Evolutionary conservation across 2,329 filamentous ascomycete genomes (phyloP), one percentile per base, ranked within the genome.

Genomic region (Fusarium sublunatum): DNA sequence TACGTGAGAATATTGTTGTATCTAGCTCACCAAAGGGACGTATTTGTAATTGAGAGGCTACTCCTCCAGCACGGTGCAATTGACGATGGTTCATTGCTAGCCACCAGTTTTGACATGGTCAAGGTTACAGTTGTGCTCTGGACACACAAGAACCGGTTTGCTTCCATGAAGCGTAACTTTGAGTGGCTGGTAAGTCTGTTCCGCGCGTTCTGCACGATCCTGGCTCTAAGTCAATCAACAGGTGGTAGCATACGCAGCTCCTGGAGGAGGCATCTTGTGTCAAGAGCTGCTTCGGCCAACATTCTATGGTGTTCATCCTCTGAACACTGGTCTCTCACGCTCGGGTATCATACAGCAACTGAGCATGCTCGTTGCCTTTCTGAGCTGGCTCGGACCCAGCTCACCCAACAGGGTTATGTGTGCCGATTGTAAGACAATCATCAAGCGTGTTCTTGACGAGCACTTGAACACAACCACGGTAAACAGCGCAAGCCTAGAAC

Each of bases 21-120:
- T 8, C 77, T 86, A 2, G 78, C 81, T 31, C 79, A 84, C 47
- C 72, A 85, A 1, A 81, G 86, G 34, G 87, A 86, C 40, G 76
- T 84, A 4, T 87, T 89, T 58, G 78, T 88, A 11, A 73, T 88
- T 11, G 83, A 88, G 58, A 77, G 86, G 13, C 79, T 88, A 2
- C 74, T 88, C 29, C 77, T 83, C 29, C 83, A 82, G 34, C 72
- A 73, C 10, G 75, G 77, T 1, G 70, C 76, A 12, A 61, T 73
- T 1, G 75, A 76, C 12, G 72, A 77, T 4, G 76, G 76, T 1
- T 75, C 80, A 22, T 72, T 83, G 15, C 67, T 84, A n/a, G 70
- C 75, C 6, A 77, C 79, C 24, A 82, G 81, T 53, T 80, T 78
- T 41, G 77, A 83, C 56, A 76, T 84, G 72, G 78, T 83, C 4